phyloP scores from a whole-genome alignment of 78 protist genomes.

The Dictyostelium purpureum region DNA sequence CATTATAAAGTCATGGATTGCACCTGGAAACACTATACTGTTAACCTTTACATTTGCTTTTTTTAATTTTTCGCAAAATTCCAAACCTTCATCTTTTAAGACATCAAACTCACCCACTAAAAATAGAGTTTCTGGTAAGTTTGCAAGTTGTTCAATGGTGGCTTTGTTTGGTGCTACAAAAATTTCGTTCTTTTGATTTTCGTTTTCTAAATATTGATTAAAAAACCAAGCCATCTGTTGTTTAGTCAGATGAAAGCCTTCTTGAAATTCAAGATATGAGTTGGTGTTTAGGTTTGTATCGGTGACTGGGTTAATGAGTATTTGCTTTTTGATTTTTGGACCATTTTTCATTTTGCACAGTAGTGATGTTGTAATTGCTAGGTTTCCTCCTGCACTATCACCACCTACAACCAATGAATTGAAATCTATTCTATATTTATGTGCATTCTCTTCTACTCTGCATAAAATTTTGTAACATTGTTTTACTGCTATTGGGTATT shows the following conservation, averaged over 20 bases:
- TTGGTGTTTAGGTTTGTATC: neutral
- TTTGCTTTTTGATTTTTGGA: neutral
- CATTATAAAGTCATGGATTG: no score
- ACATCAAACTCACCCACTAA: neutral
- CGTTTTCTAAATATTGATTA: neutral
- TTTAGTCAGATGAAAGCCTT: neutral
- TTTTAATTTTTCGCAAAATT: neutral
- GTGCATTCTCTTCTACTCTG: neutral
- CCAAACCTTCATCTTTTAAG: neutral
- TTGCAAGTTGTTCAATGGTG: neutral
- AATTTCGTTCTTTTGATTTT: neutral
- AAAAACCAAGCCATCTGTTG: conserved; percentile 4
- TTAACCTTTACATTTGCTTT: neutral
- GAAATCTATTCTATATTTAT: neutral
- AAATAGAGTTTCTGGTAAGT: neutral
- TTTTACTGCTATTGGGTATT: conserved; percentile 5
- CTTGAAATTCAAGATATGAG: neutral
- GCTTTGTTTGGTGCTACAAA: neutral
- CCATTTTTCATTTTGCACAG: neutral
- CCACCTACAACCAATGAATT: neutral
- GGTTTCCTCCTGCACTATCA: conserved; percentile 10
- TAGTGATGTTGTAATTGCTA: neutral
- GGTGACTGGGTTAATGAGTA: neutral
- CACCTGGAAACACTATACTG: no score
- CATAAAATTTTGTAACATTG: neutral